Conservation (phyloP, 768 basidiomycete species). For the Hypholoma fasciculare region DNA sequence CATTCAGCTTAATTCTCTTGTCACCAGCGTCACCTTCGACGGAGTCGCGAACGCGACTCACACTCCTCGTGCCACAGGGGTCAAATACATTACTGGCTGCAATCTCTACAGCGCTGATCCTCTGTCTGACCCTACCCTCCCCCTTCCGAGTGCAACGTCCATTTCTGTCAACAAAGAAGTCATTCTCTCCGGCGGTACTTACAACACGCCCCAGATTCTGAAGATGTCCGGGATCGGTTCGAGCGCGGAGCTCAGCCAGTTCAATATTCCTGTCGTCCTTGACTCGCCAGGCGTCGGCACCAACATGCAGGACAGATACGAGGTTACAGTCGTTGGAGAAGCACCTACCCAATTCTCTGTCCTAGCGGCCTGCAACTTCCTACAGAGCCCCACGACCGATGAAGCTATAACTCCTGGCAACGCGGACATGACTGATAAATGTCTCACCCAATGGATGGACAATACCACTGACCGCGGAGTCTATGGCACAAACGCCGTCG, state of each 20-base stretch:
- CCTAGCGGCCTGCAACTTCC: slow-evolving; percentile 4
- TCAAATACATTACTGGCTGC: slow-evolving; percentile 29
- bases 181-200: slow-evolving; percentile 47
- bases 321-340: slow-evolving; percentile 5
- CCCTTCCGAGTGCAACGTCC: slow-evolving; percentile 28
- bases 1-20: slow-evolving; percentile 57
- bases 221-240: slow-evolving; percentile 57
- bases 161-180: slow-evolving; percentile 60
- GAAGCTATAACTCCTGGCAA: not conserved
- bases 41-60: slow-evolving; percentile 39
- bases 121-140: not conserved
- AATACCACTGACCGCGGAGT: slow-evolving; percentile 6
- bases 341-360: not conserved
- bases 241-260: slow-evolving; percentile 40
- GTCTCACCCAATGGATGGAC: slow-evolving; percentile 7
- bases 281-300: slow-evolving; percentile 58
- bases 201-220: slow-evolving; percentile 52
- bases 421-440: slow-evolving; percentile 2
- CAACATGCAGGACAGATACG: slow-evolving; percentile 46
- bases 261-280: slow-evolving; percentile 38
- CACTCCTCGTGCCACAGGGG: slow-evolving; percentile 31
- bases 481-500: slow-evolving; percentile 4
- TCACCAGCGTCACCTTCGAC: slow-evolving; percentile 54
- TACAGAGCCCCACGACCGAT: not conserved
- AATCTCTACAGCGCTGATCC: slow-evolving; percentile 10